Conservation (phyloP, 1,284 basidiomycete species). For the Microbotryum lychnidis-dioicae region DNA sequence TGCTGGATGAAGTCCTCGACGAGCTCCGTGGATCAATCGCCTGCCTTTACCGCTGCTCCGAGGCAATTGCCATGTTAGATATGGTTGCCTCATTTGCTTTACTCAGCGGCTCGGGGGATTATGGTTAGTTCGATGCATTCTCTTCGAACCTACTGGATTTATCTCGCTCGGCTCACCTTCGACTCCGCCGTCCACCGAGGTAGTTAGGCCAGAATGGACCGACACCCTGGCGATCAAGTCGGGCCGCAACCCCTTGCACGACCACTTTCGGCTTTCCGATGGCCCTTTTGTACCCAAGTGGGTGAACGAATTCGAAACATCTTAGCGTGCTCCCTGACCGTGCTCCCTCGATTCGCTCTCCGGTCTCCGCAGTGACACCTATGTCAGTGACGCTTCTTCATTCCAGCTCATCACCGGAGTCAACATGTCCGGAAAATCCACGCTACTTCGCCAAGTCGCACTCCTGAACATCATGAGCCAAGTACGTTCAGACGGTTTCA, state of each 20-base stretch:
- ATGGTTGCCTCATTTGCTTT: constrained; percentile 58
- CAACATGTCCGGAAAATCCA: constrained; percentile 93
- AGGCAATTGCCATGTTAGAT: constrained; percentile 65
- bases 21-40: constrained; percentile 30
- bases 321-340: neutral
- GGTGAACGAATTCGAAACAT: neutral
- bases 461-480: constrained; percentile 69
- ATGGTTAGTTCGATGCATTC: neutral
- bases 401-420: constrained; percentile 63
- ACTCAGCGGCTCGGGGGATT: neutral
- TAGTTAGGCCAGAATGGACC: constrained; percentile 69
- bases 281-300: constrained; percentile 49
- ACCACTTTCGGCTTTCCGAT: constrained; percentile 54
- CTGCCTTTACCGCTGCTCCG: constrained; percentile 33
- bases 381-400: constrained; percentile 64
- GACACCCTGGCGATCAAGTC: constrained; percentile 36
- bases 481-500: constrained; percentile 1
- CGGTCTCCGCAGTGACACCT: constrained; percentile 71
- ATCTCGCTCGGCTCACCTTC: neutral
- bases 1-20: constrained; percentile 34
- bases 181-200: neutral
- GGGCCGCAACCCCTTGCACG: constrained; percentile 53
- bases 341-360: no score
- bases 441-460: constrained; percentile 78
- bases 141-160: neutral